Conservation (phyloP, 2,329 filamentous ascomycete genomes). For the Colletotrichum sp. region DNA sequence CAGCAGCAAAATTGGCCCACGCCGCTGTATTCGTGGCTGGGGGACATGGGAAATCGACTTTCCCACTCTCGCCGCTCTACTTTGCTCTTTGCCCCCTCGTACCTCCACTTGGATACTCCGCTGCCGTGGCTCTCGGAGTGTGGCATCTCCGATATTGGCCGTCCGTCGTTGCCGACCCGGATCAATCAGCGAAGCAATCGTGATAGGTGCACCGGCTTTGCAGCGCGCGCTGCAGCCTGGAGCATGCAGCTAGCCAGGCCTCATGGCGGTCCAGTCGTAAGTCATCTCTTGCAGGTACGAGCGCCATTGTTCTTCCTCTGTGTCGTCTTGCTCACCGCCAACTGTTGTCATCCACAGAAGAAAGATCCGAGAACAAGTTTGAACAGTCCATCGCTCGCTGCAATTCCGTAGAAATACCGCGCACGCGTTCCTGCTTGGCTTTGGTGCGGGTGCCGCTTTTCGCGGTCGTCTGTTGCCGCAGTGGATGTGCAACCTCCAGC, state of each 20-base stretch:
- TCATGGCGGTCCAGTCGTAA: background rate
- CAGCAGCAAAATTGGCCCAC: background rate
- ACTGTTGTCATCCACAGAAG: background rate
- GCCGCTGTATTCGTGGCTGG: background rate
- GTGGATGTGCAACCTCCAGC: background rate
- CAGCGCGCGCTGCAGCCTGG: background rate
- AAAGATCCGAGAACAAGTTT: background rate
- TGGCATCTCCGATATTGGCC: background rate
- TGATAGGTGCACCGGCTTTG: conserved; percentile 1
- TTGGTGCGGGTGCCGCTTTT: background rate
- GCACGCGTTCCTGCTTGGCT: conserved; percentile 1
- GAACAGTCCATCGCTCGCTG: background rate
- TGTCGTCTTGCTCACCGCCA: conserved; percentile 7
- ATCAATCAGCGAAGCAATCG: background rate
- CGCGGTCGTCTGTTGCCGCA: background rate
- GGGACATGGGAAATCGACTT: conserved; percentile 9
- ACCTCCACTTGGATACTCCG: conserved; percentile 13
- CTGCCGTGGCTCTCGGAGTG: conserved; percentile 2
- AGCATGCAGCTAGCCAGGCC: background rate
- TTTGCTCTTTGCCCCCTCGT: background rate
- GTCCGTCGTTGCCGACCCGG: background rate
- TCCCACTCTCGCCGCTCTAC: background rate
- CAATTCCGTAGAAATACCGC: background rate
- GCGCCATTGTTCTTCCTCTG: background rate
- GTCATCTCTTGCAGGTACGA: background rate